Evolutionary conservation across 805 yeast species (phyloP).

Genomic region (Kodamaea laetipori): DNA sequence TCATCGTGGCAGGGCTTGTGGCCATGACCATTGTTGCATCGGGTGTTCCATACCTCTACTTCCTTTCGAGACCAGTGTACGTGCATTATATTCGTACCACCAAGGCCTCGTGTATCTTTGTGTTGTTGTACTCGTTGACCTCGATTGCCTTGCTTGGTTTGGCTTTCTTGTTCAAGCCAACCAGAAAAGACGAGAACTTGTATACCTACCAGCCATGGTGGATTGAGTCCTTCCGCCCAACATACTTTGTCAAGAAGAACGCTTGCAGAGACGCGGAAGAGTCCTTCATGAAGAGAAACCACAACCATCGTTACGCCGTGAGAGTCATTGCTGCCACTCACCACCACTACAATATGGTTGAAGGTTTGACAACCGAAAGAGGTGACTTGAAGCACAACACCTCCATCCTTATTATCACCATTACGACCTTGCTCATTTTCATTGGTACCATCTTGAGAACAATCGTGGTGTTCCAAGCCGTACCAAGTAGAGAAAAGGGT

Average conservation of each 20-base stretch:
- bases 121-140: slow-evolving; percentile 51
- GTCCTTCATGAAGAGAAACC: slow-evolving; percentile 49
- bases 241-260: slow-evolving; percentile 58
- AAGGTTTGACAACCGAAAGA: slow-evolving; percentile 42
- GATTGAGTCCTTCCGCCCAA: slow-evolving; percentile 63
- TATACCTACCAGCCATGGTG: slow-evolving; percentile 76
- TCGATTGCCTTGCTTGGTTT: slow-evolving; percentile 51
- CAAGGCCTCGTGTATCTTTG: slow-evolving; percentile 32
- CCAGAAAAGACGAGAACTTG: slow-evolving; percentile 49
- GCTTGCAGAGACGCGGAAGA: slow-evolving; percentile 53
- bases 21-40: slow-evolving; percentile 71
- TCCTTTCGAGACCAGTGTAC: slow-evolving; percentile 46
- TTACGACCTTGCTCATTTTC: slow-evolving; percentile 52
- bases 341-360: slow-evolving; percentile 39
- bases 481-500: slow-evolving; percentile 23
- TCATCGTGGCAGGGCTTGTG: slow-evolving; percentile 56
- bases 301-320: slow-evolving; percentile 50
- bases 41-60: slow-evolving; percentile 59
- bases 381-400: slow-evolving; percentile 50
- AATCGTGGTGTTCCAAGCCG: slow-evolving; percentile 45
- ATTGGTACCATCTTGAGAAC: slow-evolving; percentile 54
- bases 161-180: slow-evolving; percentile 59
- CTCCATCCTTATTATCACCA: slow-evolving; percentile 48
- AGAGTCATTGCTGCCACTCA: slow-evolving; percentile 64
- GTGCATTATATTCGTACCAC: slow-evolving; percentile 49